Percentiles rank a stretch among this genome's conserved stretches.
Conservation (phyloP, 176 grass and related monocot genomes). For the Hordeum vulgare region DNA sequence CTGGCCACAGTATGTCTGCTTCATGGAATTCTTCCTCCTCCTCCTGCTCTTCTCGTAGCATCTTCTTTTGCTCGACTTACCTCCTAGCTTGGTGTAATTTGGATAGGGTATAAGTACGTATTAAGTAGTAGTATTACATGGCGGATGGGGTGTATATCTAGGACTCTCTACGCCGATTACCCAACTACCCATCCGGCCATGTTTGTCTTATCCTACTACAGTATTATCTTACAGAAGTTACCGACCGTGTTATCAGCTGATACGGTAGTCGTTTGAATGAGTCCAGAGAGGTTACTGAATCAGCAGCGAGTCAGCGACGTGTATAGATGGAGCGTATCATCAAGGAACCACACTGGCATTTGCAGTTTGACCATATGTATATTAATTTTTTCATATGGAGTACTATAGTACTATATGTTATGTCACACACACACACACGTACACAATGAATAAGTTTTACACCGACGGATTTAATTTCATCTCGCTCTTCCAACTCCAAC, state of each 20-base stretch:
- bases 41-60: background rate
- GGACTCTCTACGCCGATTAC: background rate
- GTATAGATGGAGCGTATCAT: background rate
- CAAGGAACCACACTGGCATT: background rate
- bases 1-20: slow-evolving; percentile 41
- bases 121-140: background rate
- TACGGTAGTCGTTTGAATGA: background rate
- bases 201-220: background rate
- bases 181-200: background rate
- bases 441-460: background rate
- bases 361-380: background rate
- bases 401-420: too few species aligned
- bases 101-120: slow-evolving; percentile 21
- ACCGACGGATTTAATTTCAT: background rate
- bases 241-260: background rate
- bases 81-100: background rate
- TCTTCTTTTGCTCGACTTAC: background rate
- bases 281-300: slow-evolving; percentile 23
- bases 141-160: background rate
- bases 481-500: background rate
- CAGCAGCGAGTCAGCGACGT: slow-evolving; percentile 13
- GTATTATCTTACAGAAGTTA: background rate
- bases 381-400: too few species aligned
- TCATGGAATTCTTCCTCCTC: slow-evolving; percentile 32
- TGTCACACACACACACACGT: too few species aligned